These are phyloP conservation scores for Phytophthora citrophthora DNA, from an alignment of 352 stramenopile species.

Conservation along the genomic window DNA sequence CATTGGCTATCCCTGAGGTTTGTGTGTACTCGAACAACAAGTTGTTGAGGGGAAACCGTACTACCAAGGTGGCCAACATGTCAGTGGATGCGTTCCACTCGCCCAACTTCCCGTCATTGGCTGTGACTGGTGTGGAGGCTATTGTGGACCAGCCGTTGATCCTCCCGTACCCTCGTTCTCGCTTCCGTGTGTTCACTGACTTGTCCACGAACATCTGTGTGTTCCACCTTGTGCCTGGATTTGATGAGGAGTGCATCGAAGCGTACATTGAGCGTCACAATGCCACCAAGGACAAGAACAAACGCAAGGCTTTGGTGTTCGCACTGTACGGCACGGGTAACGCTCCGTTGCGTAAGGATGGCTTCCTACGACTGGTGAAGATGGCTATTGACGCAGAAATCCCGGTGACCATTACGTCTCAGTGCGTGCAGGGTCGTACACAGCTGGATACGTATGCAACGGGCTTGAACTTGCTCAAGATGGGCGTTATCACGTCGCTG, in stretches of 20 bases:
- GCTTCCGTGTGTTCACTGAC: conserved; percentile 90
- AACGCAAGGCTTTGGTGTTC: conserved; percentile 87
- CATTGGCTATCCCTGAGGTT: conserved; percentile 86
- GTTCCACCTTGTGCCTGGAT: conserved; percentile 90
- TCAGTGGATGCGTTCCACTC: conserved; percentile 96
- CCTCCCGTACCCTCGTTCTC: conserved; percentile 86
- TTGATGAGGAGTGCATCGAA: conserved; percentile 88
- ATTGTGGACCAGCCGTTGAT: conserved; percentile 91
- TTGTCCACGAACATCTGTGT: conserved; percentile 94
- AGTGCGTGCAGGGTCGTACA: conserved; percentile 94
- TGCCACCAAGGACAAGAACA: conserved; percentile 35
- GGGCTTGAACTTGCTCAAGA: conserved; percentile 86
- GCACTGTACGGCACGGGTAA: conserved; percentile 97
- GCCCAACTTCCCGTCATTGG: conserved; percentile 95
- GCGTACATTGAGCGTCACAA: conserved; percentile 79
- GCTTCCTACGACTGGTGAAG: conserved; percentile 88
- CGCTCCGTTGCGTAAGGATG: conserved; percentile 88
- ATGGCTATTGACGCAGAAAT: conserved; percentile 83
- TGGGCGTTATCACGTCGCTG: conserved; percentile 94
- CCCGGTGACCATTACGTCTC: conserved; percentile 93
- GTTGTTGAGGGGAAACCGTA: conserved; percentile 94
- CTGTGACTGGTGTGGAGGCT: conserved; percentile 93
- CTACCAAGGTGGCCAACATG: conserved; percentile 96
- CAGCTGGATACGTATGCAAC: conserved; percentile 95
- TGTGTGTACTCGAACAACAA: conserved; percentile 97